Percentiles rank a stretch among this genome's conserved stretches.
Evolutionary conservation across 805 yeast species (phyloP).

Genomic region (Myxozyma nipponensis): DNA sequence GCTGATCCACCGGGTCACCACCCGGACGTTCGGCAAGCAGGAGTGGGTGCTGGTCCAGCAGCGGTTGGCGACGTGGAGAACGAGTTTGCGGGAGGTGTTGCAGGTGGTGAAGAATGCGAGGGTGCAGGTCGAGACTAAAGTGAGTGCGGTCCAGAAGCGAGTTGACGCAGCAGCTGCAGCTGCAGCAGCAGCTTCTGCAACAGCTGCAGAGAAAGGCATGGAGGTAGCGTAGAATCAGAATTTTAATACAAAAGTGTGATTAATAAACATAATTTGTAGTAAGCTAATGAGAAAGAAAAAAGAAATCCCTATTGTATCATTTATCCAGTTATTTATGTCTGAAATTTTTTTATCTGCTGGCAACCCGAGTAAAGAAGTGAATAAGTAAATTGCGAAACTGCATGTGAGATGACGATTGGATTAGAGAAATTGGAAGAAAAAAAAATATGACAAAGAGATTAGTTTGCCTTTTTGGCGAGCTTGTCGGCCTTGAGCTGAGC

Average conservation of each 20-base stretch:
- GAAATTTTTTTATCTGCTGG: too few species aligned
- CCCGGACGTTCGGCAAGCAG: constrained; percentile 38
- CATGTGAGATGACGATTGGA: too few species aligned
- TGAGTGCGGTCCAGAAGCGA: constrained; percentile 1
- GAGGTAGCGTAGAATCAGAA: constrained; percentile 1
- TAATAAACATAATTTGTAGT: too few species aligned
- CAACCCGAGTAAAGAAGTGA: too few species aligned
- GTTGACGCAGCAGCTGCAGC: not conserved
- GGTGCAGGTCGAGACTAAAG: constrained; percentile 16
- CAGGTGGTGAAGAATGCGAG: constrained; percentile 32
- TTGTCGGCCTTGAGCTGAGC: constrained; percentile 48
- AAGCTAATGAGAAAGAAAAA: too few species aligned
- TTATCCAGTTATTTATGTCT: too few species aligned
- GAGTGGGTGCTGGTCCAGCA: constrained; percentile 40
- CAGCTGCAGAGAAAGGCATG: not conserved
- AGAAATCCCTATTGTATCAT: too few species aligned
- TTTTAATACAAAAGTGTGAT: not conserved
- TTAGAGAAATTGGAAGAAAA: not conserved
- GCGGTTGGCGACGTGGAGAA: constrained; percentile 39
- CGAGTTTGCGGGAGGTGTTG: constrained; percentile 34
- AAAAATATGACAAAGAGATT: not conserved
- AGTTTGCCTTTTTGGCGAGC: constrained; percentile 20
- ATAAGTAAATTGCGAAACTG: too few species aligned
- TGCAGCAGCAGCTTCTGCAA: not conserved
- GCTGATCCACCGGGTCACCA: constrained; percentile 38